Conservation (phyloP, 345 rosid species). For the Euclidium syriacum region DNA sequence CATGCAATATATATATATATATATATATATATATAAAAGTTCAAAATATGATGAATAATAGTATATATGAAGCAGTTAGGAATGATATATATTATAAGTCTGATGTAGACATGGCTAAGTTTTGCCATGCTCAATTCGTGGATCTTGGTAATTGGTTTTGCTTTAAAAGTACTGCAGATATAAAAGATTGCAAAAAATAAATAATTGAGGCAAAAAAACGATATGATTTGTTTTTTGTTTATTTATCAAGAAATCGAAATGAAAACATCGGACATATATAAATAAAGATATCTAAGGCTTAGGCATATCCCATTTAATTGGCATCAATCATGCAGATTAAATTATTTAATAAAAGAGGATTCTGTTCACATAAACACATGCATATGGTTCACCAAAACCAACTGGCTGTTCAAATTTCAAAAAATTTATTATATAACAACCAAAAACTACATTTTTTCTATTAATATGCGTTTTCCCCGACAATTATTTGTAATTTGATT, state of each 20-base stretch:
- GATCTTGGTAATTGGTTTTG: not conserved
- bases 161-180: not conserved
- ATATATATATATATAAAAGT: no score
- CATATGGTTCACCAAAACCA: constrained; percentile 6
- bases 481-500: not conserved
- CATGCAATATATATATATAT: not conserved
- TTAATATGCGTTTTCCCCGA: not conserved
- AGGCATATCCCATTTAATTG: constrained; percentile 20
- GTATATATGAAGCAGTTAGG: not conserved
- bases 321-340: constrained; percentile 19
- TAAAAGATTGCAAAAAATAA: not conserved
- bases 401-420: constrained; percentile 1
- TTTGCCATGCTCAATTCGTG: constrained; percentile 1
- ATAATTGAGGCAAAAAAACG: not conserved
- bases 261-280: not conserved
- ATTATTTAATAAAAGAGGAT: not conserved
- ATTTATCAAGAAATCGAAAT: not conserved
- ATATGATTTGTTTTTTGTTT: not conserved
- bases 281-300: constrained; percentile 1
- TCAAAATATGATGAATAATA: not conserved
- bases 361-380: constrained; percentile 12
- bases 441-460: not conserved
- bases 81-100: not conserved
- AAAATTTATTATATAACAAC: not conserved
- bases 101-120: not conserved